Percentiles rank a stretch among this genome's conserved stretches.
Conservation (phyloP, 1,284 basidiomycete genomes). For the Heliocybe sulcata region DNA sequence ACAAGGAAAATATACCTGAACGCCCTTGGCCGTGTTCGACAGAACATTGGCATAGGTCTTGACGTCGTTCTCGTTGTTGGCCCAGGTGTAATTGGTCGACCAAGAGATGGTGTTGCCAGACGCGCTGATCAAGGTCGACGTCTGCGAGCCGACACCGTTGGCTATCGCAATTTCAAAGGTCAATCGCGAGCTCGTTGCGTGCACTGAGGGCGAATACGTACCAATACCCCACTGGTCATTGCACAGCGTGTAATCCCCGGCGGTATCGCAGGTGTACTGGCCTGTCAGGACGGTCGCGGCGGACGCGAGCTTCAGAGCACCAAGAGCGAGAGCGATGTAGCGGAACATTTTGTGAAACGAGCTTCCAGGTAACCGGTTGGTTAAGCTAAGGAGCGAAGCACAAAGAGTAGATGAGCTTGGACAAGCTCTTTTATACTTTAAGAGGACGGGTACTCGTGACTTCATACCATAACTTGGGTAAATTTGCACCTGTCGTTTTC, state of each 20-base stretch:
- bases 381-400: neutral
- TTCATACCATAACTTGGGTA: too few species aligned
- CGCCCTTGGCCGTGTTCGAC: slow-evolving; percentile 36
- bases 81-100: slow-evolving; percentile 51
- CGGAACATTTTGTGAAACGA: neutral
- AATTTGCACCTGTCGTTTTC: too few species aligned
- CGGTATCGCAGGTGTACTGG: slow-evolving; percentile 34
- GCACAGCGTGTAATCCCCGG: slow-evolving; percentile 43
- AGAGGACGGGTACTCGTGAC: too few species aligned
- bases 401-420: neutral
- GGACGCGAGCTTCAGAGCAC: neutral
- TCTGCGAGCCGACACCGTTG: slow-evolving; percentile 42
- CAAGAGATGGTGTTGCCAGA: slow-evolving; percentile 38
- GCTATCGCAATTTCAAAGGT: slow-evolving; percentile 13
- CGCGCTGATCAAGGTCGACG: slow-evolving; percentile 37
- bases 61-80: slow-evolving; percentile 41
- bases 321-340: neutral
- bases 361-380: neutral
- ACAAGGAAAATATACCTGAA: slow-evolving; percentile 29
- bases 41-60: slow-evolving; percentile 48
- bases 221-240: slow-evolving; percentile 49
- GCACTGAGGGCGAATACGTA: slow-evolving; percentile 16
- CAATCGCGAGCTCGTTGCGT: neutral
- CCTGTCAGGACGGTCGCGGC: slow-evolving; percentile 25
- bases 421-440: neutral